Percentiles rank a stretch among this genome's conserved stretches.
These are phyloP conservation scores for Colletotrichum costaricense DNA, from an alignment of 2,329 filamentous ascomycete species.

Conservation along the genomic window DNA sequence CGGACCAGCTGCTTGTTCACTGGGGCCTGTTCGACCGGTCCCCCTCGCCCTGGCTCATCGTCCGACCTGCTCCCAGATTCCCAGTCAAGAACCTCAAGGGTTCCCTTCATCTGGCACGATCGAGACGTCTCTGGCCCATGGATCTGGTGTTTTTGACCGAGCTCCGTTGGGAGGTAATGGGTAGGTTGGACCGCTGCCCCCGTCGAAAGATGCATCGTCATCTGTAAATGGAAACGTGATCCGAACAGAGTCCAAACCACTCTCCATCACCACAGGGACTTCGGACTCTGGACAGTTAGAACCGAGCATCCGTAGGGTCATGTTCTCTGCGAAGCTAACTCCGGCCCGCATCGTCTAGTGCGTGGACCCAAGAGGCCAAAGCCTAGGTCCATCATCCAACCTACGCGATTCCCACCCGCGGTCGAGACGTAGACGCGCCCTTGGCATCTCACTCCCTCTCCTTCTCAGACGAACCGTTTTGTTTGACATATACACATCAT, in stretches of 20 bases:
- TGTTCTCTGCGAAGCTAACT: neutral
- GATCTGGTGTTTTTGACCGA: neutral
- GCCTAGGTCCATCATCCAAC: neutral
- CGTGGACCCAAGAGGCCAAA: neutral
- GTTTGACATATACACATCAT: neutral
- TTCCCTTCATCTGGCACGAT: neutral
- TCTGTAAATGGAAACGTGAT: neutral
- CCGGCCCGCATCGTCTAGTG: neutral
- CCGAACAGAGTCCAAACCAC: neutral
- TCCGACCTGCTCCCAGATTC: neutral
- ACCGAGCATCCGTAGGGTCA: neutral
- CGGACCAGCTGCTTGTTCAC: neutral
- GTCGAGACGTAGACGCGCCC: neutral
- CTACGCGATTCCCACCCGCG: neutral
- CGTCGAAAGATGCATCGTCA: neutral
- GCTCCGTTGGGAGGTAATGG: neutral
- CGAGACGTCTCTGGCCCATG: neutral
- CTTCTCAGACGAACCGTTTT: neutral
- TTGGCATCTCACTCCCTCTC: neutral
- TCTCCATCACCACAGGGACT: neutral
- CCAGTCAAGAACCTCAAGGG: neutral
- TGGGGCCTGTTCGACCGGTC: neutral
- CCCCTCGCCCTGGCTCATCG: neutral
- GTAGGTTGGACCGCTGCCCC: neutral
- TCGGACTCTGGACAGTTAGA: neutral